A percentile compares a stretch with the other conserved stretches of the same genome.
phyloP scores from a whole-genome alignment of 148 eudicot genomes.

The Limonium bicolor region DNA sequence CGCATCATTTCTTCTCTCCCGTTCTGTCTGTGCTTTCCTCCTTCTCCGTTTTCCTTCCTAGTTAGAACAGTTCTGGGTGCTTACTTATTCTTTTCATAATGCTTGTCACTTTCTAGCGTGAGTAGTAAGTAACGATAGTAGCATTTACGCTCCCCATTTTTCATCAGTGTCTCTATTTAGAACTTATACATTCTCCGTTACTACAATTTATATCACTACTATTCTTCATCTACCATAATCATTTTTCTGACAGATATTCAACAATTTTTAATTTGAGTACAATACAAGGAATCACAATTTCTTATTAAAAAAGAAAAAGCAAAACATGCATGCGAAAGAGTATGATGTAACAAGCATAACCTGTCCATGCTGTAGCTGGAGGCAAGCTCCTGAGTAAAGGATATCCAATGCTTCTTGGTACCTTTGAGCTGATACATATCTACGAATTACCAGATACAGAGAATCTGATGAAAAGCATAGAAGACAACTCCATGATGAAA shows the following conservation, averaged over 20 bases:
- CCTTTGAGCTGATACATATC: conserved; percentile 66
- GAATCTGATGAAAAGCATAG: conserved; percentile 1
- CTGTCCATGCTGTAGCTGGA: conserved; percentile 74
- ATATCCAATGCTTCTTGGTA: conserved; percentile 68
- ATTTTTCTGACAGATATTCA: no score
- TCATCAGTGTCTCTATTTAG: not conserved
- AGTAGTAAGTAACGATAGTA: no score
- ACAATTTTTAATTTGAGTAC: no score
- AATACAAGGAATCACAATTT: not conserved
- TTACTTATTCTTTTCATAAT: no score
- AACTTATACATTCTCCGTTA: not conserved
- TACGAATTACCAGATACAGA: conserved; percentile 19
- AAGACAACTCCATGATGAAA: no score
- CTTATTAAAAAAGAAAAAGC: not conserved
- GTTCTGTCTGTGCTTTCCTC: no score
- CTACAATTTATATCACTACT: not conserved
- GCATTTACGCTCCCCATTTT: no score
- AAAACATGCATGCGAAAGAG: no score
- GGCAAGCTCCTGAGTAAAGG: conserved; percentile 80
- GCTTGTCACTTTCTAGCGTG: no score
- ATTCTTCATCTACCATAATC: not conserved
- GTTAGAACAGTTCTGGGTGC: no score
- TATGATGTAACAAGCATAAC: conserved; percentile 15
- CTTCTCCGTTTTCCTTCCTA: no score
- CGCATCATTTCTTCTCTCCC: no score